These are phyloP conservation scores for Breviolum minutum DNA, from an alignment of 73 alveolate genomes.

Conservation along the genomic window DNA sequence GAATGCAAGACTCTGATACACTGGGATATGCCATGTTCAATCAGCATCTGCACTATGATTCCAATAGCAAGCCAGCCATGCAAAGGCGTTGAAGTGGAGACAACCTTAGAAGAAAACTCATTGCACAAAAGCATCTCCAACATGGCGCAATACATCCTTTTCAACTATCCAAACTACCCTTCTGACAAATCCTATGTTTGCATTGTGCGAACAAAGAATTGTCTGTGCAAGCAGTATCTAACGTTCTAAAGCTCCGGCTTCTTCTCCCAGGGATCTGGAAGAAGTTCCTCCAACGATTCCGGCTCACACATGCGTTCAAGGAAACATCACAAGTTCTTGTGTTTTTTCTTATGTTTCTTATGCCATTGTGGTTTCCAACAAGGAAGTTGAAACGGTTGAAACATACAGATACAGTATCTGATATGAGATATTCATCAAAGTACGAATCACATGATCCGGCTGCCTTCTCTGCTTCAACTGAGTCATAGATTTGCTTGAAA, in stretches of 20 bases:
- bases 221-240: background rate
- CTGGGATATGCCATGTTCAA: background rate
- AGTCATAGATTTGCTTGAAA: conserved; percentile 98
- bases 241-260: conserved; percentile 13
- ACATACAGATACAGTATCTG: background rate
- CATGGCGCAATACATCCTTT: background rate
- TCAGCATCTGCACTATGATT: background rate
- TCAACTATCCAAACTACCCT: background rate
- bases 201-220: background rate
- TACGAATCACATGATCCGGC: background rate
- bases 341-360: too few species aligned
- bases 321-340: background rate
- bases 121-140: background rate
- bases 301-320: background rate
- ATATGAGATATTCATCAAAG: background rate
- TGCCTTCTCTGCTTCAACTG: conserved; percentile 98
- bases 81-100: conserved; percentile 76
- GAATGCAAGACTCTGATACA: background rate
- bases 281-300: background rate
- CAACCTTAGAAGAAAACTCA: background rate
- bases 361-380: too few species aligned
- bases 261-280: conserved; percentile 84
- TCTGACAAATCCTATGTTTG: background rate
- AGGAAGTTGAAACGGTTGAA: too few species aligned
- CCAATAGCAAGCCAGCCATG: conserved; percentile 14